phyloP scores from a whole-genome alignment of 2,329 filamentous ascomycete species.

The Cercospora citrullina region DNA sequence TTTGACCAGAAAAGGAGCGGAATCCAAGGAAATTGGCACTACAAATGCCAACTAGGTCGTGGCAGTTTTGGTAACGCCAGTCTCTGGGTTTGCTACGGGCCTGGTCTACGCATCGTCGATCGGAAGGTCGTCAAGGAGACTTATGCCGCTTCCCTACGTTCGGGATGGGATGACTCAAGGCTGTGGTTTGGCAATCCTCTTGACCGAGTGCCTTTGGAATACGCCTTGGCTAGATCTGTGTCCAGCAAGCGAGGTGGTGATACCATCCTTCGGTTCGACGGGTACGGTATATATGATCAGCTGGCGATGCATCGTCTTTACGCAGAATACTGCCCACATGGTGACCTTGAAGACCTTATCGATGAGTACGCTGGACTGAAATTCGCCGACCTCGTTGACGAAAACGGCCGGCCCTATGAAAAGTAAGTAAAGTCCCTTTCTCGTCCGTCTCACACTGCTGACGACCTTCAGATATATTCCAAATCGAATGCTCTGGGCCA shows the following conservation, averaged over 20 bases:
- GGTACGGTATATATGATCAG: background rate
- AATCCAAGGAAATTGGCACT: background rate
- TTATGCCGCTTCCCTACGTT: background rate
- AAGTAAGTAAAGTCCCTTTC: background rate
- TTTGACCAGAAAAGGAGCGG: background rate
- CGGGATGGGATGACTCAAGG: background rate
- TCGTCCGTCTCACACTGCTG: background rate
- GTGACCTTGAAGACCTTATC: background rate
- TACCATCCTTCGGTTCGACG: background rate
- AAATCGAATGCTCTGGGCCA: background rate
- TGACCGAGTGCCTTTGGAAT: background rate
- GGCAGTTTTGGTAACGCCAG: background rate
- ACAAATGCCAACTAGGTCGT: background rate
- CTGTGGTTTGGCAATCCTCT: background rate
- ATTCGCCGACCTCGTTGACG: background rate
- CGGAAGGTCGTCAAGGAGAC: background rate
- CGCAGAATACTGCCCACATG: background rate
- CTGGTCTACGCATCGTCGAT: background rate
- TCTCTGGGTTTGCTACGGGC: background rate
- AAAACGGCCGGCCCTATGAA: background rate
- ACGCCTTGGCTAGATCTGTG: background rate
- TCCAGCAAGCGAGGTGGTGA: background rate
- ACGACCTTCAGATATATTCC: background rate
- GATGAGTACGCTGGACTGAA: background rate
- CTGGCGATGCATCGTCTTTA: background rate